phyloP scores from a whole-genome alignment of 495 filamentous ascomycete species.

The Xylaria longipes region DNA sequence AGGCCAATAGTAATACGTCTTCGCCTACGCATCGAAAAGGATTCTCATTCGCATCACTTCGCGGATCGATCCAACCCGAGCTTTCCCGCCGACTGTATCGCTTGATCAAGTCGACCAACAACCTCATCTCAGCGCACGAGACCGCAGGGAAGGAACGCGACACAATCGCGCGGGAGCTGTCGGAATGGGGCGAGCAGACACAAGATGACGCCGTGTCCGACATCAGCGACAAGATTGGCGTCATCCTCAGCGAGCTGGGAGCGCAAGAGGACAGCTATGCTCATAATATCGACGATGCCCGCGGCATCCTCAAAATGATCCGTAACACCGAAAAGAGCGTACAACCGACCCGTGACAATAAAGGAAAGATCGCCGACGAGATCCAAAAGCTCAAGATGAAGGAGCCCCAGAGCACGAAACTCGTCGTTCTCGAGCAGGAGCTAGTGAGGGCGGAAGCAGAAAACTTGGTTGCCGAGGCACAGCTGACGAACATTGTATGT shows the following conservation, averaged over 20 bases:
- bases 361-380: slow-evolving; percentile 85
- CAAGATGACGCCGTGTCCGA: slow-evolving; percentile 85
- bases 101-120: slow-evolving; percentile 91
- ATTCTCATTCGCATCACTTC: slow-evolving; percentile 83
- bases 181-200: slow-evolving; percentile 93
- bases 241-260: slow-evolving; percentile 87
- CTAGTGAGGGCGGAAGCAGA: slow-evolving; percentile 94
- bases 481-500: slow-evolving; percentile 88
- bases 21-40: slow-evolving; percentile 37
- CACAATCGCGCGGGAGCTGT: slow-evolving; percentile 86
- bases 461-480: slow-evolving; percentile 93
- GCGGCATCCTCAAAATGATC: slow-evolving; percentile 83
- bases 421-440: slow-evolving; percentile 91
- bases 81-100: slow-evolving; percentile 83
- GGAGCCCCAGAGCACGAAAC: slow-evolving; percentile 77
- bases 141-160: slow-evolving; percentile 79
- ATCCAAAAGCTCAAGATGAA: slow-evolving; percentile 87
- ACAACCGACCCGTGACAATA: slow-evolving; percentile 87
- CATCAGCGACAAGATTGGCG: slow-evolving; percentile 91
- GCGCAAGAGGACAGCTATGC: slow-evolving; percentile 91
- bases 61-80: slow-evolving; percentile 81
- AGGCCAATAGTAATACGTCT: slow-evolving; percentile 50
- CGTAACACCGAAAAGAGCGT: slow-evolving; percentile 91
- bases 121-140: slow-evolving; percentile 82
- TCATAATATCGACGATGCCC: slow-evolving; percentile 82